Evolutionary conservation across 768 basidiomycete species (phyloP).

Genomic region (Mycena alexandri): DNA sequence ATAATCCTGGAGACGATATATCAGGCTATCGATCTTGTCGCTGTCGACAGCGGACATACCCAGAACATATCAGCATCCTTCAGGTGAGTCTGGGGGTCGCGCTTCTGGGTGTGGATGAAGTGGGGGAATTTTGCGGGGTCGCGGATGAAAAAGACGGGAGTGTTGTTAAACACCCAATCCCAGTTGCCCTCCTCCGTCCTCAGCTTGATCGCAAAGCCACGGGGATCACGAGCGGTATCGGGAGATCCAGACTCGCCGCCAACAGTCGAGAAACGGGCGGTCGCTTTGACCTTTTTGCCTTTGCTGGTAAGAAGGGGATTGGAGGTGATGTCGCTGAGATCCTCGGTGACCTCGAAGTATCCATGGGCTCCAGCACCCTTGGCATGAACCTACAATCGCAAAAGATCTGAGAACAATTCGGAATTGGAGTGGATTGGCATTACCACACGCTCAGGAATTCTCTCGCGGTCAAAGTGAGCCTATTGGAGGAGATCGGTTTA

Average conservation of each 20-base stretch:
- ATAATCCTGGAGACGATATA: constrained; percentile 73
- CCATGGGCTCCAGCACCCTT: constrained; percentile 96
- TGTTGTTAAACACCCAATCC: constrained; percentile 95
- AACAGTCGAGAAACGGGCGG: constrained; percentile 94
- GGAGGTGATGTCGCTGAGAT: constrained; percentile 85
- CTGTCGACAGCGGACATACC: constrained; percentile 54
- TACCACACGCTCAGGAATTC: constrained; percentile 95
- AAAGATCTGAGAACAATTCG: constrained; percentile 47
- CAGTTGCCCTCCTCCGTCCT: constrained; percentile 92
- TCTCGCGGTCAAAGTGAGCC: constrained; percentile 51
- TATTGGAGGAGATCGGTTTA: no score
- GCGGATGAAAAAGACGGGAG: constrained; percentile 91
- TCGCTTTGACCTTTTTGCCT: constrained; percentile 78
- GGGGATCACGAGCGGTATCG: constrained; percentile 93
- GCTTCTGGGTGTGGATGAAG: constrained; percentile 95
- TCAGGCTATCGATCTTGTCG: constrained; percentile 21
- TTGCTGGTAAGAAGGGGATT: constrained; percentile 74
- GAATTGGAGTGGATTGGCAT: constrained; percentile 41
- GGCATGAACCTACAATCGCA: constrained; percentile 77
- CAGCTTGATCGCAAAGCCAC: constrained; percentile 93
- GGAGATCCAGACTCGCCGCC: constrained; percentile 90
- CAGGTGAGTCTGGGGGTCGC: constrained; percentile 91
- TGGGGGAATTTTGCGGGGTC: constrained; percentile 93
- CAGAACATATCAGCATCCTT: constrained; percentile 91
- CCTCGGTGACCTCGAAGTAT: constrained; percentile 90